Conservation (phyloP, 805 yeast genomes). For the Metschnikowia arizonensis region DNA sequence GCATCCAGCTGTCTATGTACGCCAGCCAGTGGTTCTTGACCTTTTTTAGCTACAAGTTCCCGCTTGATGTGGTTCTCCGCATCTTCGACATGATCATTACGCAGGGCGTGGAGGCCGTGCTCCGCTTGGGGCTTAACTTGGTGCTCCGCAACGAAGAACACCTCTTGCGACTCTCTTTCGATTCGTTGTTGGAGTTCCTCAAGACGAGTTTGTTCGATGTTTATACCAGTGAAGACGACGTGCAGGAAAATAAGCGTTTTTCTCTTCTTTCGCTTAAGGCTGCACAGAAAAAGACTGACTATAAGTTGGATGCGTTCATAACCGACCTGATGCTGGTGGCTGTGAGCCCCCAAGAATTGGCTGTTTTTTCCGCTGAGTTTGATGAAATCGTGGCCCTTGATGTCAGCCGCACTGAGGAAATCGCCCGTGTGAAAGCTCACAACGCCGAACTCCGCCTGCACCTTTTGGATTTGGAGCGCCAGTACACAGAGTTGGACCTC, state of each 20-base stretch:
- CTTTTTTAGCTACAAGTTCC: slow-evolving; percentile 91
- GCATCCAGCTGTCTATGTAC: slow-evolving; percentile 89
- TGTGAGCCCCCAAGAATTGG: slow-evolving; percentile 67
- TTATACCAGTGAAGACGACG: slow-evolving; percentile 44
- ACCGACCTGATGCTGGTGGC: slow-evolving; percentile 71
- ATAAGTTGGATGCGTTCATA: slow-evolving; percentile 68
- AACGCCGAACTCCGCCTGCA: slow-evolving; percentile 74
- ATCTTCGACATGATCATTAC: slow-evolving; percentile 85
- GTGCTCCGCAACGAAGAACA: slow-evolving; percentile 63
- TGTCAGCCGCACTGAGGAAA: slow-evolving; percentile 57
- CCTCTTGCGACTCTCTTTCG: slow-evolving; percentile 64
- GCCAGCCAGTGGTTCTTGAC: slow-evolving; percentile 98
- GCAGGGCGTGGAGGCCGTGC: slow-evolving; percentile 84
- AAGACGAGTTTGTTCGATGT: slow-evolving; percentile 75
- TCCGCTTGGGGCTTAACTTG: slow-evolving; percentile 79
- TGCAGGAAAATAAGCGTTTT: slow-evolving; percentile 13
- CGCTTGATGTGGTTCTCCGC: slow-evolving; percentile 79
- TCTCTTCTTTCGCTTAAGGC: slow-evolving; percentile 23
- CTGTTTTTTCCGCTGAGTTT: slow-evolving; percentile 70
- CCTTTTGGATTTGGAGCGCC: slow-evolving; percentile 60
- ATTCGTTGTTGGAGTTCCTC: slow-evolving; percentile 67
- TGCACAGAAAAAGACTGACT: slow-evolving; percentile 13
- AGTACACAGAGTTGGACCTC: slow-evolving; percentile 50
- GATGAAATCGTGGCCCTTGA: slow-evolving; percentile 68
- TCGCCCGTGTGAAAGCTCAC: slow-evolving; percentile 52